Evolutionary conservation across 179 eudicot genomes (phyloP).

Genomic region (Spergularia azorica): DNA sequence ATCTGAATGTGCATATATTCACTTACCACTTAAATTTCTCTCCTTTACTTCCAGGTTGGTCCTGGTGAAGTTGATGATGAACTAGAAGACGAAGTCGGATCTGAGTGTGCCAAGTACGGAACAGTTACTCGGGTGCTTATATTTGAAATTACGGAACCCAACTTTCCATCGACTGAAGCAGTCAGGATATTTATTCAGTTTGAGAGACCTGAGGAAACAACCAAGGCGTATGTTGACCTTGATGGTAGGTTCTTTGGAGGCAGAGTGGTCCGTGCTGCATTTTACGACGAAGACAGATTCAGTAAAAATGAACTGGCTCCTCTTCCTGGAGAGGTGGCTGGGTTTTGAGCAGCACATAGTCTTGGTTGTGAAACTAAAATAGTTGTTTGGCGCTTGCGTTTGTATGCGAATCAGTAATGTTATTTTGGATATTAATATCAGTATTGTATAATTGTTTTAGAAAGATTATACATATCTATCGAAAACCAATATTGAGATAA

Average conservation of each 20-base stretch:
- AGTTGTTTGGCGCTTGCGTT: too few species aligned
- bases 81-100: slow-evolving; percentile 83
- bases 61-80: slow-evolving; percentile 99
- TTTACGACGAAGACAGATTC: slow-evolving; percentile 86
- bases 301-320: slow-evolving; percentile 86
- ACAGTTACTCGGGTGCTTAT: slow-evolving; percentile 84
- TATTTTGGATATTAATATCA: too few species aligned
- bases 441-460: too few species aligned
- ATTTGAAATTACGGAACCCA: slow-evolving; percentile 87
- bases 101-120: slow-evolving; percentile 87
- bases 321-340: slow-evolving; percentile 83
- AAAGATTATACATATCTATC: too few species aligned
- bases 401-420: too few species aligned
- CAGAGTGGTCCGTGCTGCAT: slow-evolving; percentile 74
- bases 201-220: slow-evolving; percentile 90
- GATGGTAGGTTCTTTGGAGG: slow-evolving; percentile 95
- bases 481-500: too few species aligned
- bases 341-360: slow-evolving; percentile 38
- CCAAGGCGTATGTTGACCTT: slow-evolving; percentile 84
- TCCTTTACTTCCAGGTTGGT: slow-evolving; percentile 63
- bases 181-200: slow-evolving; percentile 95
- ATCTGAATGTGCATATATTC: background rate
- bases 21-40: background rate
- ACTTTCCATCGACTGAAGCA: slow-evolving; percentile 82
- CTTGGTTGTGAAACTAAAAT: background rate